These are phyloP conservation scores for Takakia lepidozioides DNA, from an alignment of 225 moss, liverwort and hornwort genomes.

Conservation along the genomic window DNA sequence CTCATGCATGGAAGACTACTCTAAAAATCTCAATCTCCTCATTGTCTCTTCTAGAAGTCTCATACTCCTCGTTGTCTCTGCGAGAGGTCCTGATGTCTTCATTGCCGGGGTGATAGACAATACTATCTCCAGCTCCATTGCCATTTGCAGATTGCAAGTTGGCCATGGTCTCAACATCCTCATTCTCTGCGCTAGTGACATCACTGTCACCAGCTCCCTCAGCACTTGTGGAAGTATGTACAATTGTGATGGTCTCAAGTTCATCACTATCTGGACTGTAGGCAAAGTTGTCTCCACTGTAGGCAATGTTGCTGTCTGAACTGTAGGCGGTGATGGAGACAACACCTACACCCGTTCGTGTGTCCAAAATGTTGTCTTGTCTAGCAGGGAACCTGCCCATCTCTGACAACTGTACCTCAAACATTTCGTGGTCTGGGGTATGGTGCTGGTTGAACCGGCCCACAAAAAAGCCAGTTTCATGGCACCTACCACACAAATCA, in stretches of 20 bases:
- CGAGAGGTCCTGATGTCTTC: no score
- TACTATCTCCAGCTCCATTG: conserved; percentile 9
- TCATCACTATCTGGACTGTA: conserved; percentile 27
- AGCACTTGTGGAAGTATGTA: conserved; percentile 10
- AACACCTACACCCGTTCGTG: no score
- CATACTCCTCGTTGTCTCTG: no score
- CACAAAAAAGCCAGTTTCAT: conserved; percentile 40
- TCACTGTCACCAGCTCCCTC: conserved; percentile 8
- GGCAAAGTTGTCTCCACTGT: conserved; percentile 21
- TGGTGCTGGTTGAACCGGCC: conserved; percentile 87
- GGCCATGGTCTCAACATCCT: background rate
- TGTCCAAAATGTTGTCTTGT: conserved; percentile 3
- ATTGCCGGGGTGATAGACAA: no score
- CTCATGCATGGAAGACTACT: no score
- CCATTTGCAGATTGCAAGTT: background rate
- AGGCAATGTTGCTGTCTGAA: conserved; percentile 6
- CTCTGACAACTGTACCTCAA: conserved; percentile 24
- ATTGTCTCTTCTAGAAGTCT: no score
- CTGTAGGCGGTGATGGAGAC: no score
- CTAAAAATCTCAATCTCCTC: no score
- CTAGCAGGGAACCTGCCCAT: conserved; percentile 11
- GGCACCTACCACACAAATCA: conserved; percentile 71
- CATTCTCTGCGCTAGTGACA: background rate
- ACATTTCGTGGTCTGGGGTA: conserved; percentile 39
- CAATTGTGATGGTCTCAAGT: conserved; percentile 10